These are phyloP conservation scores for Akebia trifoliata DNA, from an alignment of 164 flowering plant genomes.

Conservation along the genomic window DNA sequence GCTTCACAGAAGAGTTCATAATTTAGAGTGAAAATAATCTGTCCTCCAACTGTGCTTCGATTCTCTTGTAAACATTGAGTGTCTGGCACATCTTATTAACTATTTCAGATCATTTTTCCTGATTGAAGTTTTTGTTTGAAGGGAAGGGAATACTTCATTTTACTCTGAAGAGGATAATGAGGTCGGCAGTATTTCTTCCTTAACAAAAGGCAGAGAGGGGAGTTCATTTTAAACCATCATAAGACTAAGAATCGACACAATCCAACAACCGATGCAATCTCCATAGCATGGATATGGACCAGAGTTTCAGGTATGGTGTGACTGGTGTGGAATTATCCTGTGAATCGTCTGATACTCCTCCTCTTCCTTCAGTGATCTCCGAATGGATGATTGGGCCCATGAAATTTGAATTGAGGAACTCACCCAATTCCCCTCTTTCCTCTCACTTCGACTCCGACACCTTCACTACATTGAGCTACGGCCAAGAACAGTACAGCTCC, in stretches of 20 bases:
- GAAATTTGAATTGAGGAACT: constrained; percentile 45
- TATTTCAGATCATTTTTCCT: constrained; percentile 5
- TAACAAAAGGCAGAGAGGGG: background rate
- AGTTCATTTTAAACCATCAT: background rate
- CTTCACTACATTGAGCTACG: constrained; percentile 41
- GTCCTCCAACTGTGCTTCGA: background rate
- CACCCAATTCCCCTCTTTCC: constrained; percentile 60
- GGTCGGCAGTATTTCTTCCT: background rate
- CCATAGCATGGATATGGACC: constrained; percentile 48
- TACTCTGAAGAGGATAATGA: background rate
- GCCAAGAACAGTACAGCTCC: constrained; percentile 58
- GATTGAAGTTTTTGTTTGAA: background rate
- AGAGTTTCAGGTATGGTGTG: constrained; percentile 34
- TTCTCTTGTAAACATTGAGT: background rate
- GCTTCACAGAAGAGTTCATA: background rate
- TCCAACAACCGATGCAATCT: constrained; percentile 13
- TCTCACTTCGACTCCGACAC: constrained; percentile 48
- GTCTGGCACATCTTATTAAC: background rate
- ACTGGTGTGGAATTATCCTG: constrained; percentile 34
- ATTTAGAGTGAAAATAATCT: no score
- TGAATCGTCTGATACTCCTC: constrained; percentile 32
- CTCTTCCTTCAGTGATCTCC: constrained; percentile 31
- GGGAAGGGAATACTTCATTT: background rate
- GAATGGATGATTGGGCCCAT: constrained; percentile 31
- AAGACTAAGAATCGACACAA: background rate